These are phyloP conservation scores for Pestalotiopsis sp. DNA, from an alignment of 2,329 filamentous ascomycete species.

Conservation along the genomic window DNA sequence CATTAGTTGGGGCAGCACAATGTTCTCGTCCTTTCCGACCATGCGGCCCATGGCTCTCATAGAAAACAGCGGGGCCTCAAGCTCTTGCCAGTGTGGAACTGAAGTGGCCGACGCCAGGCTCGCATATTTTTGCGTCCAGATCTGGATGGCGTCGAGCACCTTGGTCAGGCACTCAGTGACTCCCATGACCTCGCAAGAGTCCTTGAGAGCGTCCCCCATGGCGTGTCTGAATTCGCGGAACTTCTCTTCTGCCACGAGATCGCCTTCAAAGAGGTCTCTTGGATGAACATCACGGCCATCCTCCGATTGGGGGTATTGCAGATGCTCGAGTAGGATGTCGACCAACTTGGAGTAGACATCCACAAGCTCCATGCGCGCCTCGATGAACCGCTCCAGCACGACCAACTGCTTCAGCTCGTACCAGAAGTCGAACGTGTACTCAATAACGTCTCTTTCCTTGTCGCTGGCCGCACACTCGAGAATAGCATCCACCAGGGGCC, in stretches of 20 bases:
- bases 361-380: conserved; percentile 73
- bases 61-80: conserved; percentile 92
- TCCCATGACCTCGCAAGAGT: conserved; percentile 94
- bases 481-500: conserved; percentile 81
- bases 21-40: conserved; percentile 85
- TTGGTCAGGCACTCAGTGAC: conserved; percentile 89
- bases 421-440: conserved; percentile 96
- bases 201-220: conserved; percentile 97
- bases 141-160: conserved; percentile 79
- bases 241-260: conserved; percentile 93
- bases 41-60: conserved; percentile 96
- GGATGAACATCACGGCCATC: conserved; percentile 60
- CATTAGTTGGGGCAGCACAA: conserved; percentile 70
- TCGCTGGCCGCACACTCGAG: conserved; percentile 90
- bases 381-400: conserved; percentile 84
- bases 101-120: conserved; percentile 69
- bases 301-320: conserved; percentile 82
- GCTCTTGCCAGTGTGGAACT: conserved; percentile 93
- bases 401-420: conserved; percentile 97
- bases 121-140: conserved; percentile 84
- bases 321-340: conserved; percentile 86
- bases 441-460: conserved; percentile 86
- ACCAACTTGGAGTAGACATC: conserved; percentile 88
- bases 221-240: conserved; percentile 95
- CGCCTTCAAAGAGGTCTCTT: conserved; percentile 87